Evolutionary conservation across 2,329 filamentous ascomycete species (phyloP).

Genomic region (Talaromyces sp.): DNA sequence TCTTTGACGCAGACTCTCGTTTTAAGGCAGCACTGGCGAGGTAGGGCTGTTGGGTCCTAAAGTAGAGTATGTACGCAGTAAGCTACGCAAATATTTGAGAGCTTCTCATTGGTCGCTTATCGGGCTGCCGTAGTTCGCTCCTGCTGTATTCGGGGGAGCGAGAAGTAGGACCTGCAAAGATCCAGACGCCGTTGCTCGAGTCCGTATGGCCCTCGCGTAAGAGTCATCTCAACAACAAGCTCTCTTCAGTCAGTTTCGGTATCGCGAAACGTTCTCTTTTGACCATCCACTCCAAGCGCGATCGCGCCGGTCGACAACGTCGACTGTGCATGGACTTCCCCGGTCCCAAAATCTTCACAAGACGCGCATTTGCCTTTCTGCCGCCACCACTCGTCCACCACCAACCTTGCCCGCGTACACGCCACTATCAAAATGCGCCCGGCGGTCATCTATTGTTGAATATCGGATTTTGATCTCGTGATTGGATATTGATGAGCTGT

Average conservation of each 20-base stretch:
- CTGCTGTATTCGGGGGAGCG: background rate
- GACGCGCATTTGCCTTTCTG: conserved; percentile 14
- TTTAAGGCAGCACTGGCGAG: background rate
- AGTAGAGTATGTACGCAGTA: no score
- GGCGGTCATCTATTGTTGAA: background rate
- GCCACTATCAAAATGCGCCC: conserved; percentile 4
- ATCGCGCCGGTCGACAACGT: conserved; percentile 3
- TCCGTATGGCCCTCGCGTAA: background rate
- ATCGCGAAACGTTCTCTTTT: background rate
- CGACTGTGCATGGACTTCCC: background rate
- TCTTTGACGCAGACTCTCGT: no score
- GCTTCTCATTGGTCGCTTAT: conserved; percentile 11
- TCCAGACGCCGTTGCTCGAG: background rate
- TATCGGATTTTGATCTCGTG: conserved; percentile 7
- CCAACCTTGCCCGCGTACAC: background rate
- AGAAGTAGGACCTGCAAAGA: background rate
- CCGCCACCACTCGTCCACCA: background rate
- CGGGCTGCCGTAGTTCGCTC: conserved; percentile 11
- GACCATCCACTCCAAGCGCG: background rate
- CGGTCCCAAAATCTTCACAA: conserved; percentile 13
- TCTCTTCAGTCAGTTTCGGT: background rate
- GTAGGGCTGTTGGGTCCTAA: background rate
- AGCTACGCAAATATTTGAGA: background rate
- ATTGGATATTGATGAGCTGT: conserved; percentile 19
- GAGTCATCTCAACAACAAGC: background rate